These are phyloP conservation scores for Cladophialophora bantiana DNA, from an alignment of 2,329 filamentous ascomycete species.

Conservation along the genomic window DNA sequence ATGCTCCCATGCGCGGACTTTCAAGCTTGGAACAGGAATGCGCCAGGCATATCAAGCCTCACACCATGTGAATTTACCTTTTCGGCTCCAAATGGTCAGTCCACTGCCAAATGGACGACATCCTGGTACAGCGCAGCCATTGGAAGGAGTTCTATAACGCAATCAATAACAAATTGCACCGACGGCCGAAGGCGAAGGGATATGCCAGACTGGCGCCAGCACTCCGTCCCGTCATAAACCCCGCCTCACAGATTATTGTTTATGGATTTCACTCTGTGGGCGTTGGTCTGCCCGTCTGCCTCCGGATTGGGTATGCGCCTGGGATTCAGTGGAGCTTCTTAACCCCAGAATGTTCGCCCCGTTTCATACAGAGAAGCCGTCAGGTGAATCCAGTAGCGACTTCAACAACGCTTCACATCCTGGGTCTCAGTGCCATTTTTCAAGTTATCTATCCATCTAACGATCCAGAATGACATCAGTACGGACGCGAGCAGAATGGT, in stretches of 20 bases:
- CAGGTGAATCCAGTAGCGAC: neutral
- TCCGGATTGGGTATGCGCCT: neutral
- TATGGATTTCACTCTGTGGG: neutral
- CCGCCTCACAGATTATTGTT: neutral
- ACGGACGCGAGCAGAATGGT: neutral
- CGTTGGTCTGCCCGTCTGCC: neutral
- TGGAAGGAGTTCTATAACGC: neutral
- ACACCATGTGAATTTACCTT: conserved; percentile 6
- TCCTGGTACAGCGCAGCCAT: neutral
- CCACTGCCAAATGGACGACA: neutral
- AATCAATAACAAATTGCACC: neutral
- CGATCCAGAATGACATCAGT: neutral
- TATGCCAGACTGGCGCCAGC: neutral
- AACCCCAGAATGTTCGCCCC: neutral
- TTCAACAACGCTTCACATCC: neutral
- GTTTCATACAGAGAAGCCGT: neutral
- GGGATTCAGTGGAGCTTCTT: neutral
- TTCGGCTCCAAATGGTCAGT: neutral
- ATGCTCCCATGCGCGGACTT: neutral
- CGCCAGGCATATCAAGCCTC: conserved; percentile 11
- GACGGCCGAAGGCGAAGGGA: neutral
- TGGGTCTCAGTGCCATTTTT: neutral
- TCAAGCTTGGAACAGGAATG: neutral
- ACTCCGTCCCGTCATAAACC: conserved; percentile 2
- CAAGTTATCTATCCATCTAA: neutral